These are phyloP conservation scores for Tilletiopsis washingtonensis DNA, from an alignment of 1,284 basidiomycete species.

Conservation along the genomic window DNA sequence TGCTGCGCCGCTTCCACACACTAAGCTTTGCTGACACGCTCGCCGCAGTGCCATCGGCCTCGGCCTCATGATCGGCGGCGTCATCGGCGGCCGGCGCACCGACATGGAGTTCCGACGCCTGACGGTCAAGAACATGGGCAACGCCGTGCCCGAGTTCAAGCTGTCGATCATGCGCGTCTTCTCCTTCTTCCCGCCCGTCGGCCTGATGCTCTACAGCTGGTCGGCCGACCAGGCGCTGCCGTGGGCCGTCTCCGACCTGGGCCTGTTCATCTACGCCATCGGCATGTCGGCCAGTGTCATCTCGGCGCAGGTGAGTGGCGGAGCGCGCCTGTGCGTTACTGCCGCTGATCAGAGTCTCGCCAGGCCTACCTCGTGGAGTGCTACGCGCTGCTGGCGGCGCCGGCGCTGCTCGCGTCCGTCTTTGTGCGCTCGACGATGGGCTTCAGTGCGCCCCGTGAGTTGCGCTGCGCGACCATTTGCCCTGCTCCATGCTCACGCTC, in stretches of 20 bases:
- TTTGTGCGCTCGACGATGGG: not conserved
- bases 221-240: not conserved
- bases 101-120: not conserved
- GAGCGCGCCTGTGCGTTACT: not conserved
- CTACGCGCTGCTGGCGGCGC: slow-evolving; percentile 2
- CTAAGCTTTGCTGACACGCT: too few relatives aligned
- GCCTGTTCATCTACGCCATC: not conserved
- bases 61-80: slow-evolving; percentile 1
- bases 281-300: not conserved
- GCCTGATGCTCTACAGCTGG: not conserved
- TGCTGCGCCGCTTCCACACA: too few relatives aligned
- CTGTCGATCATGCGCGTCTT: not conserved
- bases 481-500: too few relatives aligned
- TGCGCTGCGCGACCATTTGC: too few relatives aligned
- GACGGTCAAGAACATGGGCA: not conserved
- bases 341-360: not conserved
- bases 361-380: slow-evolving; percentile 6
- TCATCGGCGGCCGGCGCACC: not conserved
- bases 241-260: not conserved
- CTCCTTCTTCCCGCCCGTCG: slow-evolving; percentile 1
- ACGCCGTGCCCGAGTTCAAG: slow-evolving; percentile 3
- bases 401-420: not conserved
- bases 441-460: not conserved
- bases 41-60: not conserved
- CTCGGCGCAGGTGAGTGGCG: not conserved